Evolutionary conservation across 345 rosid genomes (phyloP).

Genomic region (Anastatica hierochuntica): DNA sequence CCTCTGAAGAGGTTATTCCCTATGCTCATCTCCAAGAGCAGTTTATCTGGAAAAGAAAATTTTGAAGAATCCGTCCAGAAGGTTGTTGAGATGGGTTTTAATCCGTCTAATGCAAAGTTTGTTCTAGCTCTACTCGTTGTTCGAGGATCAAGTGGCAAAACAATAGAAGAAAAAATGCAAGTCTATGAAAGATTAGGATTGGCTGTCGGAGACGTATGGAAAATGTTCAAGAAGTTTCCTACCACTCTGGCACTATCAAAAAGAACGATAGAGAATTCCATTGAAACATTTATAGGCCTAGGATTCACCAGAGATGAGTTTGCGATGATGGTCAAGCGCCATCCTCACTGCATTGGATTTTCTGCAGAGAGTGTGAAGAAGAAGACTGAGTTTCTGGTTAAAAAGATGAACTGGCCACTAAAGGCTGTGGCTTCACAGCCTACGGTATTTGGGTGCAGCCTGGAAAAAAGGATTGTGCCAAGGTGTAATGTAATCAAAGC

Average conservation of each 20-base stretch:
- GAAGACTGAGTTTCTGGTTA: not conserved
- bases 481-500: slow-evolving; percentile 7
- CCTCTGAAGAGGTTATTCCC: not conserved
- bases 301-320: slow-evolving; percentile 20
- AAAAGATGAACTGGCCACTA: too few relatives aligned
- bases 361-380: not conserved
- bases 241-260: too few relatives aligned
- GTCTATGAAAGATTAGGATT: slow-evolving; percentile 23
- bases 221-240: slow-evolving; percentile 26
- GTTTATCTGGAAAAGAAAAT: not conserved
- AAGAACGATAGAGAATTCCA: too few relatives aligned
- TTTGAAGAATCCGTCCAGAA: slow-evolving; percentile 10
- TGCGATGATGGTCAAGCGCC: not conserved
- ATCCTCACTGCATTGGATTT: not conserved
- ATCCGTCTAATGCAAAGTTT: slow-evolving; percentile 5
- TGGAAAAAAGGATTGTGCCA: slow-evolving; percentile 7
- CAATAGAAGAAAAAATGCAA: slow-evolving; percentile 8
- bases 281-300: slow-evolving; percentile 18
- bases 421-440: too few relatives aligned
- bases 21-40: not conserved
- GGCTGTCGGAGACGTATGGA: slow-evolving; percentile 5
- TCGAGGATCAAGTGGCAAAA: not conserved
- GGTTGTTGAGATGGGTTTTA: slow-evolving; percentile 13
- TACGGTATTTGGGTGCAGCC: not conserved
- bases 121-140: slow-evolving; percentile 4